phyloP scores from a whole-genome alignment of 257 asterid species.

The Scutellaria baicalensis region DNA sequence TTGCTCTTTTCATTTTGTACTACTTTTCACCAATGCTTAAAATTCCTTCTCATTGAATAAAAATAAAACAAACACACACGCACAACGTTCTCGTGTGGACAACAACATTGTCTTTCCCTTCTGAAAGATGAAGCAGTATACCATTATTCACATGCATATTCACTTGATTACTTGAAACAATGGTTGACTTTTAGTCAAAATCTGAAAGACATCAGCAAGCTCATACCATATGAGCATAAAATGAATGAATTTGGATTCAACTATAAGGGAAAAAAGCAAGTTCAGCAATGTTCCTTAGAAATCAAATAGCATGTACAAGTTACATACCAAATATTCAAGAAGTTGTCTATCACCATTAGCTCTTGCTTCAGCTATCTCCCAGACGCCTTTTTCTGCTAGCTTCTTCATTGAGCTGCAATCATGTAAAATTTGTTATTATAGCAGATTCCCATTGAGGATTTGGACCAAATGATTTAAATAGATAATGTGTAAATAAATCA shows the following conservation, averaged over 20 bases:
- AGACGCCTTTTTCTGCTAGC: slow-evolving; percentile 90
- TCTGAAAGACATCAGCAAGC: neutral
- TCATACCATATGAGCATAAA: neutral
- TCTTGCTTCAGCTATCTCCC: slow-evolving; percentile 92
- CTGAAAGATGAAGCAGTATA: neutral
- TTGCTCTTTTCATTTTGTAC: neutral
- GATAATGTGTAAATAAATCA: neutral
- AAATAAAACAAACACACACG: neutral
- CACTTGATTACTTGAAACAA: neutral
- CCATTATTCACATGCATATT: neutral
- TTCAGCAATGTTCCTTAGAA: neutral
- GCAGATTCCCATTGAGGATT: neutral
- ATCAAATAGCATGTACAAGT: slow-evolving; percentile 5
- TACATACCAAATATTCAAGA: slow-evolving; percentile 81
- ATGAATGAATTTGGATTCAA: slow-evolving; percentile 4
- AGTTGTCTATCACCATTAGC: slow-evolving; percentile 57
- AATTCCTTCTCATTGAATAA: neutral
- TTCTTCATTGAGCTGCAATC: slow-evolving; percentile 75
- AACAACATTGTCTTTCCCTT: neutral
- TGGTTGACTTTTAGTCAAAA: neutral
- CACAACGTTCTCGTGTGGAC: neutral
- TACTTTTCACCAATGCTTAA: neutral
- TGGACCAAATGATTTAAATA: neutral
- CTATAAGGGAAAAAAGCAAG: neutral
- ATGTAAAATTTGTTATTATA: slow-evolving; percentile 2